Evolutionary conservation across 345 rosid genomes (phyloP), one percentile per base, ranked within the genome.

Genomic region (Salix koriyanagi): DNA sequence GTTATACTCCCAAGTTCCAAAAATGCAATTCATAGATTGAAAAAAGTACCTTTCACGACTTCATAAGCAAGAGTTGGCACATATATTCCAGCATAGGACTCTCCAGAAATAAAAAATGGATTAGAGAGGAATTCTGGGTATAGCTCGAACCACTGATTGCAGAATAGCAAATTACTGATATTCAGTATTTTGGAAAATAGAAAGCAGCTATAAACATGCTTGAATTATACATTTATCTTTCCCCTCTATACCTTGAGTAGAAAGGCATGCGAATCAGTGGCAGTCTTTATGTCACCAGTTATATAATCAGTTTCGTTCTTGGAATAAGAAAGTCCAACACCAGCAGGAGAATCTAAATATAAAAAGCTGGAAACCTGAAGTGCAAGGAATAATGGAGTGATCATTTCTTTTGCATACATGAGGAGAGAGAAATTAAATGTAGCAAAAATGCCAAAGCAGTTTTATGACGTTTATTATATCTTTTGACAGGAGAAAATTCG

Each of bases 1-100:
- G 52, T 65, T 46, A 46, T 46, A 46, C 16, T 76, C 61, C 66
- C 72, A 14, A 13, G 50, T 64, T 65, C 73, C 66, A 21, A 36
- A 74, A 56, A 73, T 15, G 39, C 25, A 79, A 69, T 56, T 42
- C 44, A 70, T 69, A 74, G 50, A 46, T 13, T 46, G 16, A 46
- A 46, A 46, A 11, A 12, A 23, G 1, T 82, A 94, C 97, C 97
- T 84, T 91, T 90, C 69, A 84, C 83, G 48, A 93, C 85, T 89
- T 95, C 89, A 60, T 73, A 76, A 75, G 93, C 88, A 79, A 95
- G 97, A 68, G 90, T 93, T 36, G 97, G 99, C 74, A 95, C 93
- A 75, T 89, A 93, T 61, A 95, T 75, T 77, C 97, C 99, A 71
- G 97, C 97, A 85, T 90, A 95, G 5, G 99, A 95, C 90, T 92